Base-by-base conservation (phyloP, 768 basidiomycete species). In the Pulveroboletus sp. region DNA sequence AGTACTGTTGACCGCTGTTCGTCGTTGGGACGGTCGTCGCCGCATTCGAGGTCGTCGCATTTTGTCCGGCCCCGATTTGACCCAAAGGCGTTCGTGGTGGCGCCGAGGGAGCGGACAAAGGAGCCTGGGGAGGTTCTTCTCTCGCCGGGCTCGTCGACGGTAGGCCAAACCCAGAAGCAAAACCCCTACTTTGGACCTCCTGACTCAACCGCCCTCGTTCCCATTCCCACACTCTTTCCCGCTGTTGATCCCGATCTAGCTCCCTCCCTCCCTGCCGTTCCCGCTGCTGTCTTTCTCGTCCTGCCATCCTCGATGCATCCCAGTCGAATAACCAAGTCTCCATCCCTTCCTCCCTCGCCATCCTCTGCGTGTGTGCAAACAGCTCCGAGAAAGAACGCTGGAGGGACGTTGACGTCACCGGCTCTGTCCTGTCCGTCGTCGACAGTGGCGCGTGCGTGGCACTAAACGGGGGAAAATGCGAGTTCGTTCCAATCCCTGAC, bases 321-420 rank as follows among this genome's bases (percentile, higher is more conserved):
- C 57, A 65, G 33, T 52, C 64, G 15, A 50, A 27, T 8, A 52
- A 1, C 51, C 57, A 59, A n/a, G 44, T 26, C 5, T 58, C 53
- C 9, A 37, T n/a, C 18, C 41, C 58, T 32, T 51, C 50, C 31
- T 57, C 57, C 27, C 50, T 46, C 6, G 36, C 21, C 5, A 24
- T 36, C 38, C 49, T 43, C 33, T 56, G 48, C 36, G 57, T 37
- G 21, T 61, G 64, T 1, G 51, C 52, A 31, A 59, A 50, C n/a
- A 66, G 31, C 18, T 62, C 57, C 8, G 59, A 66, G 26, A 64
- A 49, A 1, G 64, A 57, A 35, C 52, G 61, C 8, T 64, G 62
- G 4, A 56, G 17, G 17, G 55, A 39, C 21, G 40, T 46, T 27
- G 63, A 36, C 17, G 43, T 21, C 6, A 7, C 6, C 0, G 49